Percentiles rank a stretch among this genome's conserved stretches.
These are phyloP conservation scores for Boletus rex-veris DNA, from an alignment of 768 basidiomycete species.

Conservation along the genomic window DNA sequence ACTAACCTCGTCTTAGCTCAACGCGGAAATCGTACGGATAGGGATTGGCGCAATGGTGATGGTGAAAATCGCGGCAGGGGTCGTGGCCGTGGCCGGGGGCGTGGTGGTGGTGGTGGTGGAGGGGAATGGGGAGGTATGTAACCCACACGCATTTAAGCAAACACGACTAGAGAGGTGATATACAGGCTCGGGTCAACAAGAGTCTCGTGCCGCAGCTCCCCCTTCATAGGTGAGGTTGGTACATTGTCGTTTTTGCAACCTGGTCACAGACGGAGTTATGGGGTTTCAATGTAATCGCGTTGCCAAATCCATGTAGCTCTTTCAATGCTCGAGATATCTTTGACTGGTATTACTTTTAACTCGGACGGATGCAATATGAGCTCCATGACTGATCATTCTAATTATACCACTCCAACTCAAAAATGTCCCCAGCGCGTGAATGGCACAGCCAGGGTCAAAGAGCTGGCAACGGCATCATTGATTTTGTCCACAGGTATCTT, in stretches of 20 bases:
- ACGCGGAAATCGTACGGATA: constrained; percentile 26
- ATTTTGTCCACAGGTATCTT: neutral
- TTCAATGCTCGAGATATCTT: neutral
- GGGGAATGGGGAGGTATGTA: constrained; percentile 41
- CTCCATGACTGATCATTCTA: neutral
- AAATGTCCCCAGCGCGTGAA: neutral
- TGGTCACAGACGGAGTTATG: neutral
- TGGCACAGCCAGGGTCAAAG: neutral
- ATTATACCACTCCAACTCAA: too few species aligned
- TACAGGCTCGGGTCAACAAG: constrained; percentile 22
- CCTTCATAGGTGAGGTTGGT: constrained; percentile 9
- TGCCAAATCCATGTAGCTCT: constrained; percentile 4
- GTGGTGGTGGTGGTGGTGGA: constrained; percentile 30
- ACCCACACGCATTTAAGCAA: neutral
- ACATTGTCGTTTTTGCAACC: neutral
- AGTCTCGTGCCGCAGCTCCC: constrained; percentile 18
- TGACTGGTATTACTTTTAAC: neutral
- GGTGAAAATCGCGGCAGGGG: constrained; percentile 39
- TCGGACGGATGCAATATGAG: neutral
- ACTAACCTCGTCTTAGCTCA: constrained; percentile 8
- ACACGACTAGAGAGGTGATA: neutral
- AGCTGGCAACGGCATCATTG: too few species aligned
- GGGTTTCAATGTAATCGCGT: neutral
- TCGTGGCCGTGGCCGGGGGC: constrained; percentile 44
- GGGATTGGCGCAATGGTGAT: constrained; percentile 50